Conservation (phyloP, 768 basidiomycete species). For the Mycena leptocephala region DNA sequence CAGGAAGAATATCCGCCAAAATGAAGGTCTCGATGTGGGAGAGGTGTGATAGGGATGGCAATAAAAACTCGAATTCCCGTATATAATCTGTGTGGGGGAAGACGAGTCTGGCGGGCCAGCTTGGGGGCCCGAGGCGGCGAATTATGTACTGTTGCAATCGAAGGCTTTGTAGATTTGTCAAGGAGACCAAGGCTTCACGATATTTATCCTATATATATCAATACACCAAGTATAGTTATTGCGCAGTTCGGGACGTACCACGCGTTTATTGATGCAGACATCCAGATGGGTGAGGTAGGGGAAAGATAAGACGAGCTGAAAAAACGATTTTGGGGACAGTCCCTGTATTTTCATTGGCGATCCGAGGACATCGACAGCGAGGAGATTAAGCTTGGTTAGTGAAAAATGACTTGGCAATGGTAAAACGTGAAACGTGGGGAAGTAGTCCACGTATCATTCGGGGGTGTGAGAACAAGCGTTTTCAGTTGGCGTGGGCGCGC, state of each 20-base stretch:
- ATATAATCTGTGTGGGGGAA: not conserved
- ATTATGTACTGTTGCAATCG: not conserved
- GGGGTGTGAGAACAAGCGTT: not conserved
- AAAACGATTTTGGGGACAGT: not conserved
- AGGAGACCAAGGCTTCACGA: not conserved
- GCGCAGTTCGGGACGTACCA: not conserved
- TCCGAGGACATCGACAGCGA: not conserved
- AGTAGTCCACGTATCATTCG: not conserved
- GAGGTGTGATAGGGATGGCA: conserved; percentile 4
- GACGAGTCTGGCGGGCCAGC: not conserved
- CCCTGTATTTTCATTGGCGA: not conserved
- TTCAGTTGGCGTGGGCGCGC: not conserved
- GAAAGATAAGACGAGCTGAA: not conserved
- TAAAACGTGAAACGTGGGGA: too few species aligned
- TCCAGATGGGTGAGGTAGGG: conserved; percentile 10
- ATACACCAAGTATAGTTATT: not conserved
- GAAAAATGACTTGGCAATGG: too few species aligned
- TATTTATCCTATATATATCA: not conserved
- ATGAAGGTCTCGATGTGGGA: not conserved
- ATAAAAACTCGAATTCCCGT: not conserved
- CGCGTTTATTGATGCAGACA: not conserved
- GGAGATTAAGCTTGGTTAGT: not conserved
- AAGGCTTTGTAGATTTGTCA: not conserved
- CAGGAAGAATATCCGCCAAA: not conserved
- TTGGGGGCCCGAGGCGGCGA: not conserved